Evolutionary conservation across 2,329 filamentous ascomycete genomes (phyloP), one percentile per base, ranked within the genome.

Genomic region (Thermothelomyces thermophilus): DNA sequence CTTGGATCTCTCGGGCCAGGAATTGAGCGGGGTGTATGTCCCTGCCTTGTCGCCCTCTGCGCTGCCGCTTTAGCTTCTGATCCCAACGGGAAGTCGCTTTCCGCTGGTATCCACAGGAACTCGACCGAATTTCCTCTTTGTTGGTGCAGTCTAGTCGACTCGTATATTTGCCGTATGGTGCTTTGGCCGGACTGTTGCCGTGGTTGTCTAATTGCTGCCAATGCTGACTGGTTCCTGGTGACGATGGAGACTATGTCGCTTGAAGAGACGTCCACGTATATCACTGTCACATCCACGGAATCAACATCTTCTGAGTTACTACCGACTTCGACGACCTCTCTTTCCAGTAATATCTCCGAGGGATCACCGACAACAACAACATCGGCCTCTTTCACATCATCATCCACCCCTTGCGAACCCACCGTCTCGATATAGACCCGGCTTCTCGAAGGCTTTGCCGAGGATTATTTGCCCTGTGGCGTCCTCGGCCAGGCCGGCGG

Each of bases 371-470:
- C n/a, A n/a, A n/a, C n/a, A n/a, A n/a, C n/a, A n/a, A n/a, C n/a
- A n/a, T n/a, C n/a, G n/a, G n/a, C n/a, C n/a, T n/a, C n/a, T n/a
- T n/a, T n/a, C n/a, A n/a, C n/a, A n/a, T n/a, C n/a, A n/a, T n/a
- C n/a, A n/a, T n/a, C n/a, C n/a, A n/a, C n/a, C n/a, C n/a, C n/a
- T n/a, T n/a, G n/a, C n/a, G n/a, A n/a, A n/a, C n/a, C n/a, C n/a
- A n/a, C n/a, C n/a, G n/a, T n/a, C n/a, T n/a, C n/a, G n/a, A n/a
- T n/a, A n/a, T n/a, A n/a, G n/a, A n/a, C n/a, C n/a, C 0, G 90
- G 89, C 62, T 88, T 93, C 56, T 91, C 89, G 63, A 95, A 95
- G 14, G 77, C 74, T 53, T 88, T 86, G n/a, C 87, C 83, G 0
- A 95, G 77, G 19, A 94, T 80, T 22, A 84, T 79, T 13, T 79